A percentile compares a stretch with the other conserved stretches of the same genome.
Conservation (phyloP, 2,329 filamentous ascomycete genomes). For the Apiospora kogelbergensis region DNA sequence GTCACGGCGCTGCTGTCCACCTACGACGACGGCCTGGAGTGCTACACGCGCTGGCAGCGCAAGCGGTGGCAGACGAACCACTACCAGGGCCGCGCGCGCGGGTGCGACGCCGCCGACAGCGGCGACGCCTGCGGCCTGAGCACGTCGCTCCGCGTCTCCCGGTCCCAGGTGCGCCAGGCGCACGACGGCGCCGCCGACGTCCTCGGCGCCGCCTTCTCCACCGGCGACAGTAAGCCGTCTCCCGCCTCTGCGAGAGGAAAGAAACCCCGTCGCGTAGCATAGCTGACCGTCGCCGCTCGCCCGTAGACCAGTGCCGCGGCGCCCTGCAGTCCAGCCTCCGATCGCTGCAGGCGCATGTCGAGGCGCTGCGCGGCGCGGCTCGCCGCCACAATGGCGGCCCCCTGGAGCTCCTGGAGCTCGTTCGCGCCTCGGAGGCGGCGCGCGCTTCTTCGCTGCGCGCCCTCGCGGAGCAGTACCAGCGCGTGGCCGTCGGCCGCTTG, state of each 20-base stretch:
- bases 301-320: conserved; percentile 30
- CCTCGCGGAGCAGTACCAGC: conserved; percentile 36
- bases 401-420: conserved; percentile 34
- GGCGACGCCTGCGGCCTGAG: conserved; percentile 32
- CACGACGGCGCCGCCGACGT: conserved; percentile 34
- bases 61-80: conserved; percentile 33
- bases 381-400: conserved; percentile 19
- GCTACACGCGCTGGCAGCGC: conserved; percentile 37
- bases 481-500: conserved; percentile 30
- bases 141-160: conserved; percentile 34
- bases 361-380: conserved; percentile 24
- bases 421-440: conserved; percentile 35
- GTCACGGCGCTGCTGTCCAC: conserved; percentile 31
- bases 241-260: too few relatives aligned
- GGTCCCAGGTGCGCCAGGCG: conserved; percentile 29
- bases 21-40: conserved; percentile 31
- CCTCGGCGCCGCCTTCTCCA: conserved; percentile 34
- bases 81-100: conserved; percentile 25
- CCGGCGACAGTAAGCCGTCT: conserved; percentile 34
- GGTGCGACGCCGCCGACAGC: background rate
- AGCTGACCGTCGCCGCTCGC: background rate
- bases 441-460: conserved; percentile 32
- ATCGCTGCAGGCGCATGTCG: conserved; percentile 29
- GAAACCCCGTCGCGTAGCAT: too few relatives aligned
- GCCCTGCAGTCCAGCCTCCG: conserved; percentile 27